Conservation (phyloP, 2,329 filamentous ascomycete species). For the Diaporthe velutina region DNA sequence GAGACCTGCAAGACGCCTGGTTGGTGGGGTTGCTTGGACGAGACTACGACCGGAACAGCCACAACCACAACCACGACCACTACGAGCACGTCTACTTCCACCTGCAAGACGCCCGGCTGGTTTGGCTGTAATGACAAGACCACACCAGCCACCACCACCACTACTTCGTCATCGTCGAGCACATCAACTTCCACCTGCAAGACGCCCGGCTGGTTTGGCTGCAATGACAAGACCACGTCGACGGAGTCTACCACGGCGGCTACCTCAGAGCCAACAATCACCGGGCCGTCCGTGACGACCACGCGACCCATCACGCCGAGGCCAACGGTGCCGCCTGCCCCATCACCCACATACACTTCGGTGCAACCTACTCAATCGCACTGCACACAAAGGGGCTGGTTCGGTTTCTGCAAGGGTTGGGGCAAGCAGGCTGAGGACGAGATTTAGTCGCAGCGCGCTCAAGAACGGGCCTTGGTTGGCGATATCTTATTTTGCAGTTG, state of each 20-base stretch:
- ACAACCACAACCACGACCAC: conserved; percentile 54
- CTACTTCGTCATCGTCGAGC: conserved; percentile 47
- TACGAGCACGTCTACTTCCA: conserved; percentile 58
- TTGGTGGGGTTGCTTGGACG: conserved; percentile 88
- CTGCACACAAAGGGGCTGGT: conserved; percentile 55
- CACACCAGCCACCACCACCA: conserved; percentile 49
- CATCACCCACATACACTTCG: conserved; percentile 39
- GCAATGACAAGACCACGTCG: conserved; percentile 55
- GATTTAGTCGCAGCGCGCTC: conserved; percentile 34
- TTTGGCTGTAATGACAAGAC: conserved; percentile 73
- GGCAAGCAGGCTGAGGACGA: conserved; percentile 44
- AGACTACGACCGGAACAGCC: conserved; percentile 66
- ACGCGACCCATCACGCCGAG: conserved; percentile 47
- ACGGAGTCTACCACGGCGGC: conserved; percentile 42
- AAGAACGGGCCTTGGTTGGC: no score
- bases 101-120: conserved; percentile 74
- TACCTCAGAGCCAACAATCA: conserved; percentile 44
- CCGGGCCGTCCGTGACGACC: conserved; percentile 45
- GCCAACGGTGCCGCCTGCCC: conserved; percentile 48
- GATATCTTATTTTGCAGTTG: neutral
- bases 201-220: conserved; percentile 68
- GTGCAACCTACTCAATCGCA: conserved; percentile 43
- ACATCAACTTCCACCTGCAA: conserved; percentile 56
- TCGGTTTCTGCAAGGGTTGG: conserved; percentile 58
- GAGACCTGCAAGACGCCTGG: conserved; percentile 91